A percentile compares a stretch with the other conserved stretches of the same genome.
Conservation (phyloP, 768 basidiomycete genomes). For the Agrocybe praecox region DNA sequence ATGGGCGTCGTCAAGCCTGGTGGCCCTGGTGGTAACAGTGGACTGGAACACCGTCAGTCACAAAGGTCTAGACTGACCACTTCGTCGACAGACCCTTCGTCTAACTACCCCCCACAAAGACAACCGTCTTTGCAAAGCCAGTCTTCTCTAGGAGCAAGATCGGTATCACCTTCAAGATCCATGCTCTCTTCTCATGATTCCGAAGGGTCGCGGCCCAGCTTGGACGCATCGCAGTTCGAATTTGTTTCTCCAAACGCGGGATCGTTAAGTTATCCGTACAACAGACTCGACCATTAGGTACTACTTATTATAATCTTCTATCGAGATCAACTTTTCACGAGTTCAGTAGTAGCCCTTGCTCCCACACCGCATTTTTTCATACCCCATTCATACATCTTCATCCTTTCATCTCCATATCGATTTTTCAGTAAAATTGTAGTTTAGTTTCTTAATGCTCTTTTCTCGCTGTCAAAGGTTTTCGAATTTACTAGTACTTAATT, state of each 20-base stretch:
- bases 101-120: conserved; percentile 27
- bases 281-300: conserved; percentile 50
- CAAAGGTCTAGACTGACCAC: conserved; percentile 33
- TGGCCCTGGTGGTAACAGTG: conserved; percentile 17
- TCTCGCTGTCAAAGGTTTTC: conserved; percentile 9
- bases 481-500: conserved; percentile 4
- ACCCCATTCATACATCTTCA: conserved; percentile 10
- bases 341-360: conserved; percentile 4
- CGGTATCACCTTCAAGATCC: conserved; percentile 36
- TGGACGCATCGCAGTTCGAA: conserved; percentile 71
- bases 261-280: conserved; percentile 59
- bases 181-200: conserved; percentile 46
- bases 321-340: conserved; percentile 1
- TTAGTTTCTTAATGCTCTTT: conserved; percentile 15
- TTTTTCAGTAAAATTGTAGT: conserved; percentile 14
- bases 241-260: conserved; percentile 56
- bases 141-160: conserved; percentile 20
- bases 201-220: conserved; percentile 49
- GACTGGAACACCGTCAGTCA: conserved; percentile 29
- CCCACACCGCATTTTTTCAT: conserved; percentile 3
- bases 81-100: conserved; percentile 36
- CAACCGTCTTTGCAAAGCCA: conserved; percentile 16
- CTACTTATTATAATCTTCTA: conserved; percentile 1
- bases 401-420: conserved; percentile 13
- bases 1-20: conserved; percentile 20